These are phyloP conservation scores for Davidsoniella neocaledoniae DNA, from an alignment of 2,329 filamentous ascomycete genomes.

Conservation along the genomic window DNA sequence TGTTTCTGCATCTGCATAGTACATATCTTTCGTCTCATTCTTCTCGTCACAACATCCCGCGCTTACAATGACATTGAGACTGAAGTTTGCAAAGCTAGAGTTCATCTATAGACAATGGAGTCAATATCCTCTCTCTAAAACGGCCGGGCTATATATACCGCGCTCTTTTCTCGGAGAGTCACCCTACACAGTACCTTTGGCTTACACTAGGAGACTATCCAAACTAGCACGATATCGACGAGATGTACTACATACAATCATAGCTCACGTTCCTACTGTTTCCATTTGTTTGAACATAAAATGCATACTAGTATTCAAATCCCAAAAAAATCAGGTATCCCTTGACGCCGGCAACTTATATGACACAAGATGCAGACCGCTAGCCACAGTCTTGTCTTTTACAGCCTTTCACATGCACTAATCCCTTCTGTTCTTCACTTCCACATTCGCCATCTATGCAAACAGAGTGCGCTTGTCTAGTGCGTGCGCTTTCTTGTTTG, in stretches of 20 bases:
- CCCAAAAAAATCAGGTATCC: slow-evolving; percentile 12
- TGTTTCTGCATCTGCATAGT: neutral
- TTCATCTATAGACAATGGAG: too few species aligned
- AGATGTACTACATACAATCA: neutral
- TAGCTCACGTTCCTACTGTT: neutral
- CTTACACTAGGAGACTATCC: neutral
- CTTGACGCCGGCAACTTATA: slow-evolving; percentile 13
- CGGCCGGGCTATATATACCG: neutral
- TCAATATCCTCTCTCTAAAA: too few species aligned
- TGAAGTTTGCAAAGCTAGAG: too few species aligned
- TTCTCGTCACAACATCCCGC: too few species aligned
- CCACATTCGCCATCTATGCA: slow-evolving; percentile 29
- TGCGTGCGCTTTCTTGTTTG: slow-evolving; percentile 45
- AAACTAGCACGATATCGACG: neutral
- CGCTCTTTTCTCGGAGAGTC: neutral
- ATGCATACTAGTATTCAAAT: slow-evolving; percentile 12
- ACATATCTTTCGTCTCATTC: too few species aligned
- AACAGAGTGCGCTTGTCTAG: slow-evolving; percentile 67
- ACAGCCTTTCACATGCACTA: too few species aligned
- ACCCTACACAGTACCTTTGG: neutral
- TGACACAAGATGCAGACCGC: slow-evolving; percentile 11
- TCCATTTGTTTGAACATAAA: slow-evolving; percentile 1
- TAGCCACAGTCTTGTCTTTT: too few species aligned
- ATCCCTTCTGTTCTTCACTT: slow-evolving; percentile 15
- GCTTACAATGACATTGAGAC: too few species aligned